A percentile compares a stretch with the other conserved stretches of the same genome.
Evolutionary conservation across 2,329 filamentous ascomycete genomes (phyloP).

Genomic region (Hymenotorrendiella dingleyae): DNA sequence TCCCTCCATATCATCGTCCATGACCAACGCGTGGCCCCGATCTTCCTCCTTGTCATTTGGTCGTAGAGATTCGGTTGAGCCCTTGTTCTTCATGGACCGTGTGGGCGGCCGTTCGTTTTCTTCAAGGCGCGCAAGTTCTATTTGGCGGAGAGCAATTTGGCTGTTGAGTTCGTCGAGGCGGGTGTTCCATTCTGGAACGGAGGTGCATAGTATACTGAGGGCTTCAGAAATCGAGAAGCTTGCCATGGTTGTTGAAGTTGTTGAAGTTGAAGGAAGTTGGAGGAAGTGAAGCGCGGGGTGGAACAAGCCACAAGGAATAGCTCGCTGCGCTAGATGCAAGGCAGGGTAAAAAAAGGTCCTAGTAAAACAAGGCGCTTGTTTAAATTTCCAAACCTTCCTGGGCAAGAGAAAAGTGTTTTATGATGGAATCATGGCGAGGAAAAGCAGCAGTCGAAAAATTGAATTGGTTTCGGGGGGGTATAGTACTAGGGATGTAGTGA

Average conservation of each 20-base stretch:
- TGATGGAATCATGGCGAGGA: too few relatives aligned
- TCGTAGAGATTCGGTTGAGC: constrained; percentile 30
- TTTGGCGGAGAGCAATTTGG: constrained; percentile 56
- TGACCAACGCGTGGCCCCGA: constrained; percentile 11
- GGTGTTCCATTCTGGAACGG: constrained; percentile 54
- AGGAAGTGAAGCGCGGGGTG: background rate
- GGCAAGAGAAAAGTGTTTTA: too few relatives aligned
- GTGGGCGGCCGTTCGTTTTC: constrained; percentile 29
- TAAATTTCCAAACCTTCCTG: too few relatives aligned
- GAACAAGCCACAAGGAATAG: too few relatives aligned
- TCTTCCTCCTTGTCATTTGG: constrained; percentile 27
- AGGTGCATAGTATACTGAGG: constrained; percentile 46
- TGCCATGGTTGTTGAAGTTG: constrained; percentile 3
- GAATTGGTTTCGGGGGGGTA: too few relatives aligned
- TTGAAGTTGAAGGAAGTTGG: background rate
- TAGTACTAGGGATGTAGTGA: too few relatives aligned
- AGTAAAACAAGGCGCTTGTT: too few relatives aligned
- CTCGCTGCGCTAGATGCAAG: too few relatives aligned
- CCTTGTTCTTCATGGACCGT: constrained; percentile 31
- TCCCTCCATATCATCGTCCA: constrained; percentile 12
- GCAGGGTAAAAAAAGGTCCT: too few relatives aligned
- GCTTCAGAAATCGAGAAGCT: constrained; percentile 42
- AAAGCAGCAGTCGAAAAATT: too few relatives aligned
- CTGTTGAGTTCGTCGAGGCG: constrained; percentile 54
- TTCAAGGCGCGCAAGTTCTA: constrained; percentile 48